Conservation (phyloP, 768 basidiomycete species). For the Tylopilus vinaceipallidus region DNA sequence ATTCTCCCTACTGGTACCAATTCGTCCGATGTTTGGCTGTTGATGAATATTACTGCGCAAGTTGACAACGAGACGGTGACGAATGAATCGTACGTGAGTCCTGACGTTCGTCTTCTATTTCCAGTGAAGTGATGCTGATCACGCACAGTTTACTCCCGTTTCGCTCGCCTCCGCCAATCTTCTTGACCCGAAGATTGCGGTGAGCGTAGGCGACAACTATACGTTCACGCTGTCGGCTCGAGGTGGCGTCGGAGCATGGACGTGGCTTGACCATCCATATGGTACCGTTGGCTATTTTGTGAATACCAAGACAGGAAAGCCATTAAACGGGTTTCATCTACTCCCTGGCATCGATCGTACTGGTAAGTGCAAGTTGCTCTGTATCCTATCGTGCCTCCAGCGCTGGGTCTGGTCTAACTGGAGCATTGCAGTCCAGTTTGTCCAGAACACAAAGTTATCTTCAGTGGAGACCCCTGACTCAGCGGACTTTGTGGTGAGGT, state of each 20-base stretch:
- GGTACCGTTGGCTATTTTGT: conserved; percentile 54
- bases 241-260: conserved; percentile 55
- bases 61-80: conserved; percentile 40
- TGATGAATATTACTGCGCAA: conserved; percentile 47
- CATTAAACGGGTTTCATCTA: conserved; percentile 54
- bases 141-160: conserved; percentile 48
- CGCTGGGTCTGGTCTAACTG: neutral
- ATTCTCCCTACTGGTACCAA: conserved; percentile 45
- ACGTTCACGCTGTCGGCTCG: conserved; percentile 52
- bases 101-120: neutral
- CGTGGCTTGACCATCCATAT: conserved; percentile 58
- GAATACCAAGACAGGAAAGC: conserved; percentile 39
- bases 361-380: conserved; percentile 33
- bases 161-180: conserved; percentile 45
- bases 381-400: neutral
- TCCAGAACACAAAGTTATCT: conserved; percentile 40
- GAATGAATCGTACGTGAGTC: conserved; percentile 52
- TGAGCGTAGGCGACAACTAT: conserved; percentile 33
- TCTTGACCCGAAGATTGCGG: conserved; percentile 45
- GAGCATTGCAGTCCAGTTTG: conserved; percentile 39
- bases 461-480: conserved; percentile 36
- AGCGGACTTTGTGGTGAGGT: conserved; percentile 48
- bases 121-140: neutral
- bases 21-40: conserved; percentile 47
- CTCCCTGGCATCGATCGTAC: conserved; percentile 53